Base-by-base conservation (phyloP, 495 filamentous ascomycete species). In the Niebla homalea region DNA sequence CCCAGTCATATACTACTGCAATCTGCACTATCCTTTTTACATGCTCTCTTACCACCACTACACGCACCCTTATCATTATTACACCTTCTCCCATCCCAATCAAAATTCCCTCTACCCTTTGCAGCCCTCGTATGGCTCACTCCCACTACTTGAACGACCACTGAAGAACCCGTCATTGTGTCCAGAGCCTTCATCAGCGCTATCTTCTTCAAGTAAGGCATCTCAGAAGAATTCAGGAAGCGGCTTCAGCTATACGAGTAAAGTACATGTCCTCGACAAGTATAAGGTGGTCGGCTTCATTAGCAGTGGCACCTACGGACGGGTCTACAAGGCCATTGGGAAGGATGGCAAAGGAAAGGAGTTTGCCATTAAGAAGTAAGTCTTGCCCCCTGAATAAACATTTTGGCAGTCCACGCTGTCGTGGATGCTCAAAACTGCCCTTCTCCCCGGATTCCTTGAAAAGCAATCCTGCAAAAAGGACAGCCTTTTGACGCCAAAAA, bases 231-330 rank as follows among this genome's bases (percentile, higher is more conserved):
- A 7, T 12, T 32, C 29, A 7, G 29, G 29, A 32, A 12, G 29
- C 3, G 29, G 29, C 29, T 32, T 32, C 29, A 12, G 70, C 35
- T 94, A 94, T 63, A 81, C 81, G 60, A 88, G 81, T 62, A 94
- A 94, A 63, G 87, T 94, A 45, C 77, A 84, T 37, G 85, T 98
- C 21, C 81, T 79, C 37, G 90, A 97, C 62, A 80, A 80, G 52
- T 99, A 99, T 70, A 84, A 90, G 51, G 87, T 99, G 58, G 78
- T 99, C 45, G 92, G 92, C 25, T 99, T 99, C 74, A 99, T 97
- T 60, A 92, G 85, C 60, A 94, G 87, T 55, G 92, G 92, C 36
- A 99, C 92, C n/a, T 99, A 99, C 78, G 92, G 92, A 22, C 81
- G 90, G 4, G 92, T 99, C 12, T 99, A 97, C 76, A 99, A 97